These are phyloP conservation scores for Cyberlindnera mycetangii DNA, from an alignment of 805 yeast genomes.

Conservation along the genomic window DNA sequence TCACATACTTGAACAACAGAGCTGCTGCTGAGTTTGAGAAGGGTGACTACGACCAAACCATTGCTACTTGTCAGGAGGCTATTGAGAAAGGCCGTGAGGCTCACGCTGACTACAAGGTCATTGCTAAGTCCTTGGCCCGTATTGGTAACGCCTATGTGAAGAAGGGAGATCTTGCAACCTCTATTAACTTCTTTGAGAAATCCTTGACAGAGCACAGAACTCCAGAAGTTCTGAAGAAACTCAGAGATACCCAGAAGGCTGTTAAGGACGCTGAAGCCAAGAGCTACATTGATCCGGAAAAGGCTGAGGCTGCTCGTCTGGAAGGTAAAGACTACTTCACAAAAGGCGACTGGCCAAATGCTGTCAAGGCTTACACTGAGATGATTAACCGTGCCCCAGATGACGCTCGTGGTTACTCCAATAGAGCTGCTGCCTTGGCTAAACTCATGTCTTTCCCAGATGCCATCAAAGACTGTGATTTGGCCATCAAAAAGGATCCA, in stretches of 20 bases:
- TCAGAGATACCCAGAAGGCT: slow-evolving; percentile 84
- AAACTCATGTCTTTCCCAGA: slow-evolving; percentile 97
- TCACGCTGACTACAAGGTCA: slow-evolving; percentile 87
- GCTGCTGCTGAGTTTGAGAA: slow-evolving; percentile 98
- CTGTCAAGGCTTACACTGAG: slow-evolving; percentile 91
- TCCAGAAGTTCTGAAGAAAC: slow-evolving; percentile 84
- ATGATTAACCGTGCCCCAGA: slow-evolving; percentile 96
- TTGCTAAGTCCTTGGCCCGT: slow-evolving; percentile 93
- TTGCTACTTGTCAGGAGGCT: slow-evolving; percentile 76
- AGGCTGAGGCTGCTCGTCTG: slow-evolving; percentile 93
- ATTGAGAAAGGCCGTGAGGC: slow-evolving; percentile 85
- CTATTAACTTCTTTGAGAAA: slow-evolving; percentile 78
- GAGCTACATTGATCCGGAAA: slow-evolving; percentile 80
- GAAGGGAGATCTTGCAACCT: slow-evolving; percentile 65
- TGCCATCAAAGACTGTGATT: slow-evolving; percentile 87
- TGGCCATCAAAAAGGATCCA: slow-evolving; percentile 87
- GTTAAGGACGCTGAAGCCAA: slow-evolving; percentile 74
- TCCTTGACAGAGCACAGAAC: slow-evolving; percentile 97
- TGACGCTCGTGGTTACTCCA: slow-evolving; percentile 95
- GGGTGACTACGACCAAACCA: slow-evolving; percentile 85
- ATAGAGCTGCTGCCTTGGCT: slow-evolving; percentile 95
- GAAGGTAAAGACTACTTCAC: slow-evolving; percentile 87
- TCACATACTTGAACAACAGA: slow-evolving; percentile 91
- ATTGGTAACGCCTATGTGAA: slow-evolving; percentile 82
- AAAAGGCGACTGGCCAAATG: slow-evolving; percentile 94